Percentiles rank a stretch among this genome's conserved stretches.
Evolutionary conservation across 179 eudicot species (phyloP).

Genomic region (Corrigiola litoralis): DNA sequence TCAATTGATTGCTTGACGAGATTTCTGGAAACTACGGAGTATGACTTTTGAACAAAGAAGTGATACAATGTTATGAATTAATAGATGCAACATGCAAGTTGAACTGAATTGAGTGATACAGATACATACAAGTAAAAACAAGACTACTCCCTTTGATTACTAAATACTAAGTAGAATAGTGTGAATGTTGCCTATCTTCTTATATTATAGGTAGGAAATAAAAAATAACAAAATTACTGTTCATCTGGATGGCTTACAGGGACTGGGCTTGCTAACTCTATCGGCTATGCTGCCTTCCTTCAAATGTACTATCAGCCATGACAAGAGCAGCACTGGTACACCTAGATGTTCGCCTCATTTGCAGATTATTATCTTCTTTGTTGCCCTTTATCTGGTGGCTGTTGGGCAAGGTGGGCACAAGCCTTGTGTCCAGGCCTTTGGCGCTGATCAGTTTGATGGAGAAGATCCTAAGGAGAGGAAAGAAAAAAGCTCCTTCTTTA

Average conservation of each 20-base stretch:
- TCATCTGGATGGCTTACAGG: constrained; percentile 31
- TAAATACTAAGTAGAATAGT: no score
- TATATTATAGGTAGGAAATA: no score
- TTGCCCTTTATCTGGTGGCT: constrained; percentile 34
- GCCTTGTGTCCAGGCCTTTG: constrained; percentile 82
- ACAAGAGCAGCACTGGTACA: background rate
- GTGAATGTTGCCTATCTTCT: no score
- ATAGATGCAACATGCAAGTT: no score
- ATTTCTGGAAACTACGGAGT: no score
- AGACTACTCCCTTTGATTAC: no score
- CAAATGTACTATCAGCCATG: constrained; percentile 17
- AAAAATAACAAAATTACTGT: background rate
- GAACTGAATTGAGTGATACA: no score
- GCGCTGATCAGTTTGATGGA: constrained; percentile 77
- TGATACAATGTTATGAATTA: no score
- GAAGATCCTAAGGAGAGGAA: constrained; percentile 40
- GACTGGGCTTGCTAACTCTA: constrained; percentile 52
- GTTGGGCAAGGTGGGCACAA: constrained; percentile 65
- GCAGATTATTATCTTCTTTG: constrained; percentile 29
- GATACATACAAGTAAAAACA: no score
- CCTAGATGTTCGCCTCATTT: constrained; percentile 28
- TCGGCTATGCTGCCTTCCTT: constrained; percentile 43
- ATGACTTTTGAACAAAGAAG: no score
- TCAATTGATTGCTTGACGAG: no score
- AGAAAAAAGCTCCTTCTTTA: constrained; percentile 72